Evolutionary conservation across 2,329 filamentous ascomycete genomes (phyloP), one percentile per base, ranked within the genome.

Genomic region (Didymella exigua): DNA sequence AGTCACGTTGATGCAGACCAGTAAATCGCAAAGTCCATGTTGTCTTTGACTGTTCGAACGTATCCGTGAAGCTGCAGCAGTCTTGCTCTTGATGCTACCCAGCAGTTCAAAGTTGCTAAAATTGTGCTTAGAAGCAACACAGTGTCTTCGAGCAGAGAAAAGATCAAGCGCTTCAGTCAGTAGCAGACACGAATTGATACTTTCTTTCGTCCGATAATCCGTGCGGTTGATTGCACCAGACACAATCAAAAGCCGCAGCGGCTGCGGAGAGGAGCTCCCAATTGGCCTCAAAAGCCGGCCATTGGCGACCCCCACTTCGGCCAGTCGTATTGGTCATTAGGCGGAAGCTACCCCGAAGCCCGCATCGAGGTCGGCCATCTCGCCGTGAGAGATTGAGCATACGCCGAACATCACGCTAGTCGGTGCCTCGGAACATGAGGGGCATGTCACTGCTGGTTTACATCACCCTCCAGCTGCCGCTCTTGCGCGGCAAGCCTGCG

Each of bases 381-480:
- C 54, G 54, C 54, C 54, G 54, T 44, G 48, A 21, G 26, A 47
- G 13, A 18, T 9, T 31, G 42, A 56, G 43, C 54, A 56, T 38
- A 56, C 54, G 54, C 54, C 54, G 54, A 56, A 30, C 21, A 38
- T 38, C 24, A 29, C 54, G 48, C 54, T 56, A 56, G 36, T 42
- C 27, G 33, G 43, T 40, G 47, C 52, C 40, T 44, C 54, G 54
- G 48, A 43, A 48, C 43, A 48, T 38, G 54, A 56, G 53, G 53
- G 53, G 43, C 6, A 37, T 51, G 27, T 19, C 44, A 41, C 37
- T 43, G 16, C n/a, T n/a, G 40, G 48, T 33, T 45, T 48, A 38
- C 53, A 56, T 56, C 48, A 51, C 48, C 30, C 44, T 47, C 23
- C 83, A 29, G 77, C 81, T 58, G 83, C 84, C 29, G 83, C 83